Conservation (phyloP, 2,329 filamentous ascomycete species). For the Curvularia sp. region DNA sequence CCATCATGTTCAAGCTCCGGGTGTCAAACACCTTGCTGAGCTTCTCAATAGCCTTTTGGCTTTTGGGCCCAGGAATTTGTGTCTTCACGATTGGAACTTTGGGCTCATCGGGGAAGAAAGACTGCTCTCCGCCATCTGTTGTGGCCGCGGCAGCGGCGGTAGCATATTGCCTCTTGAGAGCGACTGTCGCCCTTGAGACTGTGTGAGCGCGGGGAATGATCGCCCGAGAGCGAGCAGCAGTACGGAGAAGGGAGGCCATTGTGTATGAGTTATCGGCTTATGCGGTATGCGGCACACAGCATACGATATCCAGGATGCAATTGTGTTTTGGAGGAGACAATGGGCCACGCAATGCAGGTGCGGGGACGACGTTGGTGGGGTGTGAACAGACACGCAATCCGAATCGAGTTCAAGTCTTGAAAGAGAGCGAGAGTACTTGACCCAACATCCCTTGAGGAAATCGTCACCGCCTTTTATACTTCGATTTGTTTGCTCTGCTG, state of each 20-base stretch:
- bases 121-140: constrained; percentile 50
- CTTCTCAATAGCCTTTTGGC: constrained; percentile 71
- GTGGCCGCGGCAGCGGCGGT: constrained; percentile 41
- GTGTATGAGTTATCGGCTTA: constrained; percentile 5
- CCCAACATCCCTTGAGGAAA: not conserved
- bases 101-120: constrained; percentile 67
- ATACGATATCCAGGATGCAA: not conserved
- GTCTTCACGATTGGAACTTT: constrained; percentile 62
- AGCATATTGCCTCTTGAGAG: constrained; percentile 40
- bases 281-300: not conserved
- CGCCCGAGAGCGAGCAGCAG: constrained; percentile 31
- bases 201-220: constrained; percentile 24
- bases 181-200: constrained; percentile 27
- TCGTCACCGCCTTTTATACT: constrained; percentile 21
- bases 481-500: constrained; percentile 18
- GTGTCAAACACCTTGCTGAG: constrained; percentile 84
- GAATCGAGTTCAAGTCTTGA: not conserved
- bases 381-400: not conserved
- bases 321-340: not conserved
- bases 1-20: constrained; percentile 73
- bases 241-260: constrained; percentile 47
- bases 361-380: not conserved
- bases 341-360: constrained; percentile 1
- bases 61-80: constrained; percentile 76
- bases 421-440: not conserved